Evolutionary conservation across 2,329 filamentous ascomycete genomes (phyloP).

Genomic region (Fusarium stilboides): DNA sequence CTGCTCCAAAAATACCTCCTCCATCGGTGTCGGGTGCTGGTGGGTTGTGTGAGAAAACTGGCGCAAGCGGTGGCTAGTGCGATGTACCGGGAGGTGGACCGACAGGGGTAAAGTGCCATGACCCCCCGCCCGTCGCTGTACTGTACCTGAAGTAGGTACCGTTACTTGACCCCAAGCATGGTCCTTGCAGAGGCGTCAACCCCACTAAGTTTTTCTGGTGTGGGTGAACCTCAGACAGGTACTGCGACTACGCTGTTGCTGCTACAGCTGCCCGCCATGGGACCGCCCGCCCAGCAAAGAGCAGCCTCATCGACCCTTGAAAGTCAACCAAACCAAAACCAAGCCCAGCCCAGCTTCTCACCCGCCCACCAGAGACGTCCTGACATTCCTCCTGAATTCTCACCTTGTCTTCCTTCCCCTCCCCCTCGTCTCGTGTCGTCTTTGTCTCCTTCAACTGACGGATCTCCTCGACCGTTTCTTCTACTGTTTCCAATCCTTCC

Average conservation of each 20-base stretch:
- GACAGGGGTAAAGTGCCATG: slow-evolving; percentile 26
- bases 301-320: slow-evolving; percentile 48
- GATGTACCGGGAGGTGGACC: slow-evolving; percentile 35
- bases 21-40: not conserved
- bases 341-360: slow-evolving; percentile 49
- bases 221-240: slow-evolving; percentile 38
- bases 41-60: slow-evolving; percentile 33
- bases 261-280: slow-evolving; percentile 22
- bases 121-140: slow-evolving; percentile 22
- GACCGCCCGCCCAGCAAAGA: slow-evolving; percentile 13
- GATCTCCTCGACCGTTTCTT: slow-evolving; percentile 46
- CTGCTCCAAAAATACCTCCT: slow-evolving; percentile 26
- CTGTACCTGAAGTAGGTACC: slow-evolving; percentile 44
- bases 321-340: slow-evolving; percentile 49
- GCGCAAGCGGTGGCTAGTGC: slow-evolving; percentile 39
- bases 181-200: slow-evolving; percentile 40
- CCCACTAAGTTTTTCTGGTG: slow-evolving; percentile 49
- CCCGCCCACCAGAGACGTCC: slow-evolving; percentile 42
- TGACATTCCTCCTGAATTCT: slow-evolving; percentile 51
- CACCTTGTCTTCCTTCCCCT: slow-evolving; percentile 33
- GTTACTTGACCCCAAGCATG: slow-evolving; percentile 36
- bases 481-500: slow-evolving; percentile 40
- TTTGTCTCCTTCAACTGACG: slow-evolving; percentile 48
- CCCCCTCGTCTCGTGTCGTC: slow-evolving; percentile 33
- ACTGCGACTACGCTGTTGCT: slow-evolving; percentile 22